These are phyloP conservation scores for Lavandula angustifolia DNA, from an alignment of 257 asterid species.

Conservation along the genomic window DNA sequence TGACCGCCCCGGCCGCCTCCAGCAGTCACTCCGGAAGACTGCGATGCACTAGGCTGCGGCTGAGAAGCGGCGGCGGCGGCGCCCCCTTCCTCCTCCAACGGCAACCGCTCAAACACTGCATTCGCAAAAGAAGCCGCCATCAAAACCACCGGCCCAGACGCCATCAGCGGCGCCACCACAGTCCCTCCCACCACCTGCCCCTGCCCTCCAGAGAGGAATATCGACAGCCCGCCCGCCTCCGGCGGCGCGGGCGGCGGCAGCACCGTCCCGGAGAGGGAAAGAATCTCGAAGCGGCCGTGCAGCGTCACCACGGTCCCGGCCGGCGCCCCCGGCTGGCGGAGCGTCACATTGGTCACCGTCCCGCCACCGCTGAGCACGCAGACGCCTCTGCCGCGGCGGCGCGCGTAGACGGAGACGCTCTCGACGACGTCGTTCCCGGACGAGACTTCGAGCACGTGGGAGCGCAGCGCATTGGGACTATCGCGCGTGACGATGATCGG, in stretches of 20 bases:
- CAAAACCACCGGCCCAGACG: slow-evolving; percentile 63
- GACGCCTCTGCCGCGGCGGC: slow-evolving; percentile 68
- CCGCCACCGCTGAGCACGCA: slow-evolving; percentile 67
- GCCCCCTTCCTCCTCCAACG: slow-evolving; percentile 61
- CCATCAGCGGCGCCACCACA: slow-evolving; percentile 61
- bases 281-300: slow-evolving; percentile 69
- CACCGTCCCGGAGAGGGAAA: slow-evolving; percentile 60
- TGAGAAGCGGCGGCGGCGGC: slow-evolving; percentile 27
- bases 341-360: slow-evolving; percentile 55
- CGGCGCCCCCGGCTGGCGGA: slow-evolving; percentile 60
- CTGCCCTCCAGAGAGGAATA: slow-evolving; percentile 65
- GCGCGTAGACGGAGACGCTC: slow-evolving; percentile 50
- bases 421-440: slow-evolving; percentile 56
- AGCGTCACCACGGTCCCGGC: slow-evolving; percentile 58
- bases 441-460: slow-evolving; percentile 62
- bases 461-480: slow-evolving; percentile 64
- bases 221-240: slow-evolving; percentile 60
- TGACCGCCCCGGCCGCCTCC: slow-evolving; percentile 57
- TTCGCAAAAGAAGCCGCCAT: slow-evolving; percentile 76
- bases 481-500: slow-evolving; percentile 65
- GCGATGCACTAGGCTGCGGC: slow-evolving; percentile 59
- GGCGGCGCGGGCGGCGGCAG: slow-evolving; percentile 95
- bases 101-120: slow-evolving; percentile 68
- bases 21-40: slow-evolving; percentile 61
- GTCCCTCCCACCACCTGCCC: slow-evolving; percentile 77